Conservation (phyloP, 208 protist genomes). For the Trypanosoma theileri region DNA sequence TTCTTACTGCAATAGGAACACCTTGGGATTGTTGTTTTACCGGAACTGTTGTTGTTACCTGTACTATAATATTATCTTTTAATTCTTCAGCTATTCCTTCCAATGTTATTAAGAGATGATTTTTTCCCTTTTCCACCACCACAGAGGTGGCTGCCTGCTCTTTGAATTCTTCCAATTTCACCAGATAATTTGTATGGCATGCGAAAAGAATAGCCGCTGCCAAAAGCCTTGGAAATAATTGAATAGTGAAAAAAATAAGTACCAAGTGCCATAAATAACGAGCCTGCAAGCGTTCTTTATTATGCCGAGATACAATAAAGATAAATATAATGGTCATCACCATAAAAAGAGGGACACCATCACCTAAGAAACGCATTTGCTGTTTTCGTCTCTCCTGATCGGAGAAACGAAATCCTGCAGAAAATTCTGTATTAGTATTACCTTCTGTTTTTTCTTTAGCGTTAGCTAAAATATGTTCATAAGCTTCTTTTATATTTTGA, state of each 20-base stretch:
- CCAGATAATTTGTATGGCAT: slow-evolving; percentile 49
- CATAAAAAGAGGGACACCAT: slow-evolving; percentile 63
- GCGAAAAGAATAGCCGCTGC: slow-evolving; percentile 70
- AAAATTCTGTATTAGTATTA: not conserved
- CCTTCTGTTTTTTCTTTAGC: slow-evolving; percentile 19
- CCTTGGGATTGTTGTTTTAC: not conserved
- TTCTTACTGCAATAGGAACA: not conserved
- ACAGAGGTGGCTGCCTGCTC: slow-evolving; percentile 55
- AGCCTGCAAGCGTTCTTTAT: slow-evolving; percentile 50
- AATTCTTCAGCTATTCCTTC: slow-evolving; percentile 44
- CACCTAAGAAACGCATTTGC: slow-evolving; percentile 66
- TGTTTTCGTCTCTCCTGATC: slow-evolving; percentile 54
- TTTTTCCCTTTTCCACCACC: slow-evolving; percentile 34
- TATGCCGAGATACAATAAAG: slow-evolving; percentile 54
- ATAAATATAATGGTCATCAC: slow-evolving; percentile 62
- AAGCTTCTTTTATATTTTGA: slow-evolving; percentile 74
- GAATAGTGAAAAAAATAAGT: slow-evolving; percentile 69
- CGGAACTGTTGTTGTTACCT: slow-evolving; percentile 34
- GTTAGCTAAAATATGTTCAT: slow-evolving; percentile 39
- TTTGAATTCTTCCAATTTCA: slow-evolving; percentile 42
- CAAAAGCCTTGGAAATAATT: slow-evolving; percentile 74
- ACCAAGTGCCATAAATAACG: slow-evolving; percentile 53
- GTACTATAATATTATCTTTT: slow-evolving; percentile 40
- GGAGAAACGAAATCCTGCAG: slow-evolving; percentile 39
- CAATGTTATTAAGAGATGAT: slow-evolving; percentile 34